Evolutionary conservation across 2,329 filamentous ascomycete genomes (phyloP).

Genomic region (Didymellaceae sp.): DNA sequence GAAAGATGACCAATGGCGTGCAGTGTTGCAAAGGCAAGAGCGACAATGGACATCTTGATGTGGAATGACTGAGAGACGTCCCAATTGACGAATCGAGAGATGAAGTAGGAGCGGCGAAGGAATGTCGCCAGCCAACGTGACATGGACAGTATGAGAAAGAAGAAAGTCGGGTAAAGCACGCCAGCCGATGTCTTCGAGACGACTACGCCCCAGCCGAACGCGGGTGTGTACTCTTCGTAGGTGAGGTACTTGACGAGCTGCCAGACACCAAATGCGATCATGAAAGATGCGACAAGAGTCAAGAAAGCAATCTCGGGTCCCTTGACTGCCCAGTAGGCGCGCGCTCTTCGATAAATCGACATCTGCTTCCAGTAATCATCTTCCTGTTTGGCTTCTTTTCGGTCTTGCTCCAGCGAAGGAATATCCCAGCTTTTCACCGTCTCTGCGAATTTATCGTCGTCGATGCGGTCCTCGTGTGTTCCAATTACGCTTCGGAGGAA

Average conservation of each 20-base stretch:
- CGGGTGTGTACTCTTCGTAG: constrained; percentile 53
- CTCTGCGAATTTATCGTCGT: constrained; percentile 55
- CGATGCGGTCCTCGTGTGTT: constrained; percentile 52
- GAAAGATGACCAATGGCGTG: constrained; percentile 63
- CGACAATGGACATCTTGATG: constrained; percentile 60
- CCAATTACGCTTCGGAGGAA: constrained; percentile 61
- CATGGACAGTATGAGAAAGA: constrained; percentile 66
- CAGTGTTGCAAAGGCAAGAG: constrained; percentile 58
- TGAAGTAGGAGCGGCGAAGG: constrained; percentile 57
- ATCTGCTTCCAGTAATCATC: constrained; percentile 57
- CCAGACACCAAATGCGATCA: constrained; percentile 62
- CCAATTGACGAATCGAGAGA: constrained; percentile 65
- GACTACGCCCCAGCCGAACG: constrained; percentile 63
- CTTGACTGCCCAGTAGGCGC: constrained; percentile 63
- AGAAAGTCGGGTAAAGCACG: constrained; percentile 63
- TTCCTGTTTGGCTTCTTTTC: constrained; percentile 56
- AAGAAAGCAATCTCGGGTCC: constrained; percentile 61
- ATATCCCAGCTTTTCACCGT: constrained; percentile 57
- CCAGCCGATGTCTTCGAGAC: constrained; percentile 63
- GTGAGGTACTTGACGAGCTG: constrained; percentile 62
- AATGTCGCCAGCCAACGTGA: constrained; percentile 63
- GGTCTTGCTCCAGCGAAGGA: constrained; percentile 56
- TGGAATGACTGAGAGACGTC: constrained; percentile 64
- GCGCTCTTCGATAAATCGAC: constrained; percentile 54
- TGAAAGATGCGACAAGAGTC: constrained; percentile 55